A percentile compares a stretch with the other conserved stretches of the same genome.
Evolutionary conservation across 2,329 filamentous ascomycete genomes (phyloP).

Genomic region (Mycocentrospora acerina): DNA sequence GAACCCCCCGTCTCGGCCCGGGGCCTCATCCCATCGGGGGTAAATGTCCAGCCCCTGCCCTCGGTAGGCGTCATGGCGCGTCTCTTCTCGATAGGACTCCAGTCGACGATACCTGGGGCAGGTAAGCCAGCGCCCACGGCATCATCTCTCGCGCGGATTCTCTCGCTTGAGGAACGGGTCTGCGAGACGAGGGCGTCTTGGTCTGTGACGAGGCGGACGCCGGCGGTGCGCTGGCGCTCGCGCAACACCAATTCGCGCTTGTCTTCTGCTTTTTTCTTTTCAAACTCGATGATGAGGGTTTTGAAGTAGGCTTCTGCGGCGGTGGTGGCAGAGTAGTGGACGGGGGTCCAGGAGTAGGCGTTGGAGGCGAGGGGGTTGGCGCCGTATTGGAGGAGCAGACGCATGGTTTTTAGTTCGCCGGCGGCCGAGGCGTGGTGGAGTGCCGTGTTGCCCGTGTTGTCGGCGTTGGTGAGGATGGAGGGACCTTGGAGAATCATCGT

Average conservation of each 20-base stretch:
- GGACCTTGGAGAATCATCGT: slow-evolving; percentile 37
- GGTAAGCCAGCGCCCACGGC: slow-evolving; percentile 32
- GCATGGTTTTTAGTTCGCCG: slow-evolving; percentile 74
- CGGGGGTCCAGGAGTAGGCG: slow-evolving; percentile 76
- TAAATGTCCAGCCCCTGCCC: slow-evolving; percentile 30
- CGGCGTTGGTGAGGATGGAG: slow-evolving; percentile 45
- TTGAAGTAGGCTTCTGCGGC: slow-evolving; percentile 85
- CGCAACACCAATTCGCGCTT: slow-evolving; percentile 33
- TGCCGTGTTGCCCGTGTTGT: slow-evolving; percentile 79
- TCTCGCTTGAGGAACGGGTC: slow-evolving; percentile 7
- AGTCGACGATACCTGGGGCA: slow-evolving; percentile 37
- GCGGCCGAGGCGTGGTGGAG: slow-evolving; percentile 83
- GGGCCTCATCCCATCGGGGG: slow-evolving; percentile 29
- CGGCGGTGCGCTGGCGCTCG: slow-evolving; percentile 34
- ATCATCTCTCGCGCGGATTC: slow-evolving; percentile 35
- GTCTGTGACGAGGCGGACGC: slow-evolving; percentile 40
- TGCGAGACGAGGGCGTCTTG: slow-evolving; percentile 20
- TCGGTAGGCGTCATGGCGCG: slow-evolving; percentile 45
- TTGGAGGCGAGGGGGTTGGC: slow-evolving; percentile 74
- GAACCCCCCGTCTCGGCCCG: slow-evolving; percentile 42
- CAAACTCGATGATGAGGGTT: slow-evolving; percentile 70
- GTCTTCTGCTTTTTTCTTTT: slow-evolving; percentile 58
- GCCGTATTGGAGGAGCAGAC: slow-evolving; percentile 75
- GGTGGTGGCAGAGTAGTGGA: slow-evolving; percentile 79
- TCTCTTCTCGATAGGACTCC: slow-evolving; percentile 42